Base-by-base conservation (phyloP, 305 asterid species). In the Fraxinus dipetala region DNA sequence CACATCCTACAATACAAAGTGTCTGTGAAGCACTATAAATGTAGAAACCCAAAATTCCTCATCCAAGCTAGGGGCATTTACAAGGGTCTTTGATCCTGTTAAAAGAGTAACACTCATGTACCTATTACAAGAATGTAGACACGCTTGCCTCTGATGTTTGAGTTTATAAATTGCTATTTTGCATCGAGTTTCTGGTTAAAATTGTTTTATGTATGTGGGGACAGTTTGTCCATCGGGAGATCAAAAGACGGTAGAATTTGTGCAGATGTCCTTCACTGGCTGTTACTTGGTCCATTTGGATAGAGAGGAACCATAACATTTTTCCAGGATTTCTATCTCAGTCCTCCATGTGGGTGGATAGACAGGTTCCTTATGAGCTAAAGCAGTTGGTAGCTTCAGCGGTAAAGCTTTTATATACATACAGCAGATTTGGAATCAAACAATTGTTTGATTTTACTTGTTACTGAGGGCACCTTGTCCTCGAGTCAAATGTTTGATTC, bases 1-100 rank as follows among this genome's bases (percentile, higher is more conserved):
- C 51, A 67, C 9, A 4, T 51, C 9, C 36, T 78, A 24, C 54
- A 82, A 76, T 75, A 82, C 16, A 72, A 14, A 80, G 45, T 63
- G 79, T 72, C 26, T 5, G 36, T 70, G 31, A 63, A 59, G 72
- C 40, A 35, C 59, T 70, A 69, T 18, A 34, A 73, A 82, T 65
- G 18, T 45, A 45, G 56, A 45, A 45, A 45, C 56, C 56, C 56
- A 45, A 45, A 45, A 30, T 28, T 67, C 24, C 26, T 70, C 45
- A 11, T 70, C 24, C 13, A 70, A 31, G 76, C 5, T 70, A 28
- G n/a, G 40, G 24, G 40, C 2, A 30, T 31, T 70, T n/a, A 28
- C 16, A 9, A 26, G 38, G 36, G 38, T 67, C 40, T 67, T 67
- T 67, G 75, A 28, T 67, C 75, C 35, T 10, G 75, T 28, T 28